phyloP scores from a whole-genome alignment of 2,329 filamentous ascomycete genomes.

The Colletotrichum abscissum region DNA sequence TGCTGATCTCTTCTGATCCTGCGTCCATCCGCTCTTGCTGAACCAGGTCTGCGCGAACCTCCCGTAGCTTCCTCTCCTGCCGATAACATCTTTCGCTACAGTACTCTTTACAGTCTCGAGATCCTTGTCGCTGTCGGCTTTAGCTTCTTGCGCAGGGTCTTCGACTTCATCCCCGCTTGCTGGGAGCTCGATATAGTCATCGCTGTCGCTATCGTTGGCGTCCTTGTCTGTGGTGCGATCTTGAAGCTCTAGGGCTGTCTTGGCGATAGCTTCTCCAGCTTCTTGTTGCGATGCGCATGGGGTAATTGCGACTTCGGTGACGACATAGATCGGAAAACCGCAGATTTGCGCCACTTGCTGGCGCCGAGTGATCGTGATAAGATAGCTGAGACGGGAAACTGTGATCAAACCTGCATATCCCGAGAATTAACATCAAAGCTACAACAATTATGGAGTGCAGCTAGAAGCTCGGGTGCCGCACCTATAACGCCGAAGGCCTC shows the following conservation, averaged over 20 bases:
- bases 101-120: slow-evolving; percentile 61
- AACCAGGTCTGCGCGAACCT: slow-evolving; percentile 94
- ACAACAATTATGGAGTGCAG: not conserved
- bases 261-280: slow-evolving; percentile 76
- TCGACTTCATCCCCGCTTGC: slow-evolving; percentile 56
- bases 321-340: slow-evolving; percentile 84
- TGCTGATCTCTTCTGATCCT: slow-evolving; percentile 75
- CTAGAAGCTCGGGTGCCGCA: slow-evolving; percentile 45
- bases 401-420: slow-evolving; percentile 78
- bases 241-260: slow-evolving; percentile 62
- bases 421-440: slow-evolving; percentile 10
- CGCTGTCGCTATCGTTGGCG: slow-evolving; percentile 57
- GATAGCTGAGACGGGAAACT: slow-evolving; percentile 82
- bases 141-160: slow-evolving; percentile 49
- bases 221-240: slow-evolving; percentile 51
- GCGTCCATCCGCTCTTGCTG: slow-evolving; percentile 83
- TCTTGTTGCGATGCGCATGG: slow-evolving; percentile 82
- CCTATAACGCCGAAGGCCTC: slow-evolving; percentile 71
- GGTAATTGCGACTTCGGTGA: slow-evolving; percentile 91
- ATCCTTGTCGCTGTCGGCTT: slow-evolving; percentile 42
- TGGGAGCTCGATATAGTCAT: slow-evolving; percentile 55
- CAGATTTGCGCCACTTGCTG: slow-evolving; percentile 90
- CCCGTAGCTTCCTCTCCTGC: slow-evolving; percentile 84
- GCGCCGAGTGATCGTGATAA: slow-evolving; percentile 87
- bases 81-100: slow-evolving; percentile 90